Evolutionary conservation across 352 stramenopile genomes (phyloP), one percentile per base, ranked within the genome.

Genomic region (Elongisporangium prolatum): DNA sequence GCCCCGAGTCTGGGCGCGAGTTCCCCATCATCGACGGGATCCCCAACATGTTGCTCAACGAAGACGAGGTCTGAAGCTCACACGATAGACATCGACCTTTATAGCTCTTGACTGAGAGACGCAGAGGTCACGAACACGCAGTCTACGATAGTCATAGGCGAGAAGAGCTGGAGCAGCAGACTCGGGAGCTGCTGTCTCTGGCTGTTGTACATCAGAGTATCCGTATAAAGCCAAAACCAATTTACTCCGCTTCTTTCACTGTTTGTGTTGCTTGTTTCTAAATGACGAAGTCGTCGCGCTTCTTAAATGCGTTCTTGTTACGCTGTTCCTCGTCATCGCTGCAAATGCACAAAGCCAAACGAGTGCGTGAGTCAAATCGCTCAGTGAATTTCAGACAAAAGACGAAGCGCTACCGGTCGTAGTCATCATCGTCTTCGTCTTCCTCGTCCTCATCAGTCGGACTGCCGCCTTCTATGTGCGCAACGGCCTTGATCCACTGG

Each of bases 21-120:
- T 99, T 99, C 75, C 88, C 93, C 18, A 97, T 99, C 54, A 89
- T 97, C 52, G 91, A 99, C 57, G 86, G 95, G 59, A 99, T 99
- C 69, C 96, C 97, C 8, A 99, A 99, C 79, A 98, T 99, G 96
- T 87, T 98, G 48, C 63, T 96, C 61, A 84, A 86, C 52, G 88
- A 96, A 63, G 88, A 96, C 60, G 88, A 96, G 66, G 84, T 96
- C n/a, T 96, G 28, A 84, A 70, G 34, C 37, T 48, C 21, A 11
- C 14, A 51, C n/a, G n/a, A 51, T 51, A 51, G 28, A 6, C 14
- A 40, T 40, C 28, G 4, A 40, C 28, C 8, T 2, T 9, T 14
- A 9, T 9, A 40, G 28, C 28, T 40, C 4, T 9, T 2, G 28
- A 40, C 14, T 14, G 28, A 40, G 28, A 40, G 28, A 8, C 8